Percentiles rank a stretch among this genome's conserved stretches.
These are phyloP conservation scores for Dittrichia graveolens DNA, from an alignment of 129 eudicot genomes.

Conservation along the genomic window DNA sequence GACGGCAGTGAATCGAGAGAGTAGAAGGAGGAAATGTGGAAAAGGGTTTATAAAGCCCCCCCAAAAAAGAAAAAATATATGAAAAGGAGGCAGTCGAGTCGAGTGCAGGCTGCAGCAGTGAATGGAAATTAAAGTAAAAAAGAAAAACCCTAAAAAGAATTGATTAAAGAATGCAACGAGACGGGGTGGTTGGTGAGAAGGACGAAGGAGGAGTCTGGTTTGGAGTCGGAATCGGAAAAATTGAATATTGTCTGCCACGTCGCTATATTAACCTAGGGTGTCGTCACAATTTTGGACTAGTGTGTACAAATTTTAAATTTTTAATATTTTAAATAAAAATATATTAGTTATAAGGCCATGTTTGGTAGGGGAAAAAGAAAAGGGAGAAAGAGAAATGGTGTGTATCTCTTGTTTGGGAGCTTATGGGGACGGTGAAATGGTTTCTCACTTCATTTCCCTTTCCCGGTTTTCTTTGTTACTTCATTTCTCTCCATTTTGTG, in stretches of 20 bases:
- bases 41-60: conserved; percentile 16
- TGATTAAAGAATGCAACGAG: too few relatives aligned
- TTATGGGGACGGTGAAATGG: too few relatives aligned
- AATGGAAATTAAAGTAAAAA: too few relatives aligned
- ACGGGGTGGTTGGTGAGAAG: conserved; percentile 21
- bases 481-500: too few relatives aligned
- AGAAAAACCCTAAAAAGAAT: too few relatives aligned
- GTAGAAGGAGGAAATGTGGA: conserved; percentile 10
- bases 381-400: too few relatives aligned
- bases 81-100: not conserved
- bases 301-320: not conserved
- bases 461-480: too few relatives aligned
- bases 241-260: conserved; percentile 20
- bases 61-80: not conserved
- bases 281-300: not conserved
- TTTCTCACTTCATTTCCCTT: too few relatives aligned
- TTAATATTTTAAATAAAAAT: not conserved
- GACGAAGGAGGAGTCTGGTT: conserved; percentile 12
- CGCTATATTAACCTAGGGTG: not conserved
- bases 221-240: conserved; percentile 1
- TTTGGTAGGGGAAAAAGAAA: too few relatives aligned
- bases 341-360: too few relatives aligned
- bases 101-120: not conserved
- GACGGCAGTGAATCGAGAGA: conserved; percentile 18
- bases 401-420: too few relatives aligned